Percentiles rank a stretch among this genome's conserved stretches.
Conservation (phyloP, 495 filamentous ascomycete species). For the Lasiosphaeria miniovina region DNA sequence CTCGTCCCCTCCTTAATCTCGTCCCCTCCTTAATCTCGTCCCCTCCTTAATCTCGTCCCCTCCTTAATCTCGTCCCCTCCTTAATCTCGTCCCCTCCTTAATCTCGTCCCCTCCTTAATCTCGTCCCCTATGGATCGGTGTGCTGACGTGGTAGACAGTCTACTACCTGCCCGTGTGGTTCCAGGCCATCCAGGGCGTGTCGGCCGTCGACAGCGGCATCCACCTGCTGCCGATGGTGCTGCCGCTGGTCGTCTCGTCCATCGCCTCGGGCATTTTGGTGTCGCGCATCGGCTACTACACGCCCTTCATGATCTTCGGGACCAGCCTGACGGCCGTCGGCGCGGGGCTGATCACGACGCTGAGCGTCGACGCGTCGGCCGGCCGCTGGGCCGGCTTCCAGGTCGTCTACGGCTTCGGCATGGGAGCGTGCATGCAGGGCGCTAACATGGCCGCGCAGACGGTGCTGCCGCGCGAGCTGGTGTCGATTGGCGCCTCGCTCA, state of each 20-base stretch:
- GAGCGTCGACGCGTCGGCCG: constrained; percentile 39
- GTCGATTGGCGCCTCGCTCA: constrained; percentile 53
- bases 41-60: too few relatives aligned
- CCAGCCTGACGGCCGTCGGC: constrained; percentile 53
- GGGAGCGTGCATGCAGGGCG: constrained; percentile 35
- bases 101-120: too few relatives aligned
- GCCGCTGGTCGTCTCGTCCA: constrained; percentile 48
- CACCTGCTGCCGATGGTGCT: constrained; percentile 63
- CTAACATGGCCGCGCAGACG: constrained; percentile 39
- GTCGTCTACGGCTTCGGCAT: constrained; percentile 45
- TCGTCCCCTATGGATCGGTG: too few relatives aligned
- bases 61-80: too few relatives aligned
- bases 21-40: too few relatives aligned
- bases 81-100: too few relatives aligned
- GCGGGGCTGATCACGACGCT: constrained; percentile 63
- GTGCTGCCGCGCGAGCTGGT: constrained; percentile 50
- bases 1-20: background rate
- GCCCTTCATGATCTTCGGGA: constrained; percentile 49
- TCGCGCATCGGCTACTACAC: constrained; percentile 34
- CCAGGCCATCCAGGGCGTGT: constrained; percentile 63
- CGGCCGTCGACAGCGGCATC: constrained; percentile 62
- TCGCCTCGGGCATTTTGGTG: constrained; percentile 42
- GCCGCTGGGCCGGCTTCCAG: constrained; percentile 66
- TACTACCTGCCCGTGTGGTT: constrained; percentile 52
- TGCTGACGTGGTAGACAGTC: constrained; percentile 30